Base-by-base conservation (phyloP, 306 rosid species). In the Vigna nakashimae region DNA sequence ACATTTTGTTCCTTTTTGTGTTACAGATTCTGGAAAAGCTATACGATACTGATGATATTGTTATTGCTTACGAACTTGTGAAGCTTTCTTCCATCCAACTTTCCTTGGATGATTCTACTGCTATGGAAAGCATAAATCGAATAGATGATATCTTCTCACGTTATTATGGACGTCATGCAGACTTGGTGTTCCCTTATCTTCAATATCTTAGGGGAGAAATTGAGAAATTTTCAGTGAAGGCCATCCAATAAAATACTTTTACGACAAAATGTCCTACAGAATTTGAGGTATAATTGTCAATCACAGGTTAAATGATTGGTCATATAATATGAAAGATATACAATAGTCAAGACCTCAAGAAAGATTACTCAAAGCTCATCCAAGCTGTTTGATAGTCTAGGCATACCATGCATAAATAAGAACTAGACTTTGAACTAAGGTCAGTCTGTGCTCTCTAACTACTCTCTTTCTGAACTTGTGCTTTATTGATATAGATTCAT, bases 1-100 rank as follows among this genome's bases (percentile, higher is more conserved):
- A 16, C 28, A 4, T 55, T 46, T 69, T 56, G 28, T 77, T 72
- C 68, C 77, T 69, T 63, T 64, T 38, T 6, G 60, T 11, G 18
- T 83, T 79, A 75, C 97, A 93, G 98, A 88, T 91, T 77, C 80
- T 93, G 85, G 90, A 90, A 82, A 90, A 90, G 89, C 88, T 93
- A 55, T 91, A 91, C 62, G 85, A 71, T 14, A 85, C 82, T 34
- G 87, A 87, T 79, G 97, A 93, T 82, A 89, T 93, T 49, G 97
- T 87, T 76, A 82, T 93, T 72, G 98, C 89, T n/a, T 76, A 90
- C 63, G 98, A 93, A 84, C 94, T 93, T 45, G 88, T 86, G 90
- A 93, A 93, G 85, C 90, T 93, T 59, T 86, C 91, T 32, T 91
- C 97, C 36, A 84, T 93, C 85, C 92, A 87, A 89, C 86, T 88